Conservation (phyloP, 202 grass and related monocot species). For the Cymbopogon flexuosus region DNA sequence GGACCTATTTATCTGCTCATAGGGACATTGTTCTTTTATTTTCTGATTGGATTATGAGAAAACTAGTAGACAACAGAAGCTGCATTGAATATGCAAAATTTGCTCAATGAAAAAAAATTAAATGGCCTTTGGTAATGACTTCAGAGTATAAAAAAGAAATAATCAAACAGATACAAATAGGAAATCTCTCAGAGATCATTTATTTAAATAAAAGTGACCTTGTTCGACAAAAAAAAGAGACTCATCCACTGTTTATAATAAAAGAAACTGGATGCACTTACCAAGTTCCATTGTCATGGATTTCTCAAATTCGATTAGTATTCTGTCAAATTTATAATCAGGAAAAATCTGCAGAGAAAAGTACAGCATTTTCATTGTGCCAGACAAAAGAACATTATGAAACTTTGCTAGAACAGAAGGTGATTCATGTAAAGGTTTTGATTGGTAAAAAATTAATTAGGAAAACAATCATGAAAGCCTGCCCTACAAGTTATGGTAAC, state of each 20-base stretch:
- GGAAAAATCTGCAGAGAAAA: conserved; percentile 74
- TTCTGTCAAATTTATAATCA: conserved; percentile 79
- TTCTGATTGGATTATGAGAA: background rate
- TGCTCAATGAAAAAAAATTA: conserved; percentile 18
- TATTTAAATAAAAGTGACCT: background rate
- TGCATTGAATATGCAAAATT: conserved; percentile 8
- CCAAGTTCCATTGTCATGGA: conserved; percentile 86
- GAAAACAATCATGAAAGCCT: background rate
- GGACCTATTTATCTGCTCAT: conserved; percentile 2
- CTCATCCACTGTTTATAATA: background rate
- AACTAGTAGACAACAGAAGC: background rate
- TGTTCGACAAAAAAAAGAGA: background rate
- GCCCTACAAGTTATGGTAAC: background rate
- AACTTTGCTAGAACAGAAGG: background rate
- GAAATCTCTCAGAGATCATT: background rate
- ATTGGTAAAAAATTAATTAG: background rate
- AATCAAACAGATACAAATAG: background rate
- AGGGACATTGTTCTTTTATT: conserved; percentile 13
- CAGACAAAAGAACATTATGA: conserved; percentile 1
- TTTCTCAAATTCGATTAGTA: conserved; percentile 75
- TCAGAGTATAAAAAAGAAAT: conserved; percentile 14
- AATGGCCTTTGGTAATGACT: background rate
- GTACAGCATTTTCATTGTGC: background rate
- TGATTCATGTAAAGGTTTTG: background rate
- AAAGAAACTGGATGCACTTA: conserved; percentile 37